Percentiles rank a stretch among this genome's conserved stretches.
Conservation (phyloP, 2,329 filamentous ascomycete genomes). For the Aspergillus sp. region DNA sequence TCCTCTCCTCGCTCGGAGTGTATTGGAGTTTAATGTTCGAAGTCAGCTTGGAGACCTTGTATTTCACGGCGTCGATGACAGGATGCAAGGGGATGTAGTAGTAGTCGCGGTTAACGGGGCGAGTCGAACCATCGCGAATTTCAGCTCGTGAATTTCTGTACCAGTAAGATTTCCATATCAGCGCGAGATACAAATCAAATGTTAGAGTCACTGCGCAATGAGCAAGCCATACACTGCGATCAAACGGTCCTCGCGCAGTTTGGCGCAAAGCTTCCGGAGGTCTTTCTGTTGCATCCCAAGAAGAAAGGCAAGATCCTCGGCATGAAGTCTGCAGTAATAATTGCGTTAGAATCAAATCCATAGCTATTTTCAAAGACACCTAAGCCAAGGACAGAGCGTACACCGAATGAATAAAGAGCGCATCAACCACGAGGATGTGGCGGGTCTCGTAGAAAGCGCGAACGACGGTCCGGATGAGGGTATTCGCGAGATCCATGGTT, state of each 20-base stretch:
- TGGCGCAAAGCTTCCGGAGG: slow-evolving; percentile 81
- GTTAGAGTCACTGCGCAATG: neutral
- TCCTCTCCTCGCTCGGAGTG: slow-evolving; percentile 76
- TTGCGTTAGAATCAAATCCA: slow-evolving; percentile 11
- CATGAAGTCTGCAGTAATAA: slow-evolving; percentile 58
- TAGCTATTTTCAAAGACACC: neutral
- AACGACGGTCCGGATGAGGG: slow-evolving; percentile 78
- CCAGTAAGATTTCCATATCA: slow-evolving; percentile 8
- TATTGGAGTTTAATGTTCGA: slow-evolving; percentile 83
- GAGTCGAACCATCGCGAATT: slow-evolving; percentile 72
- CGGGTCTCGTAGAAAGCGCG: slow-evolving; percentile 84
- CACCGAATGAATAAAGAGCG: slow-evolving; percentile 69
- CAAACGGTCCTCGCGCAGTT: slow-evolving; percentile 79
- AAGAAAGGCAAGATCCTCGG: slow-evolving; percentile 81
- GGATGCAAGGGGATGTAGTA: slow-evolving; percentile 96
- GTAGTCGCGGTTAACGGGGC: slow-evolving; percentile 82
- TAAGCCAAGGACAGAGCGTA: slow-evolving; percentile 36
- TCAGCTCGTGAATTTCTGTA: slow-evolving; percentile 68
- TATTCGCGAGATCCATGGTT: slow-evolving; percentile 64
- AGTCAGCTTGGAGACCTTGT: slow-evolving; percentile 80
- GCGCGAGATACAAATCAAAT: slow-evolving; percentile 3
- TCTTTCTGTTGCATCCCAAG: slow-evolving; percentile 89
- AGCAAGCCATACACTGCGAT: slow-evolving; percentile 63
- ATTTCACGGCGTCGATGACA: slow-evolving; percentile 95
- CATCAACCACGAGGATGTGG: slow-evolving; percentile 77